Evolutionary conservation across 257 asterid genomes (phyloP).

Genomic region (Solanum pinnatisectum): DNA sequence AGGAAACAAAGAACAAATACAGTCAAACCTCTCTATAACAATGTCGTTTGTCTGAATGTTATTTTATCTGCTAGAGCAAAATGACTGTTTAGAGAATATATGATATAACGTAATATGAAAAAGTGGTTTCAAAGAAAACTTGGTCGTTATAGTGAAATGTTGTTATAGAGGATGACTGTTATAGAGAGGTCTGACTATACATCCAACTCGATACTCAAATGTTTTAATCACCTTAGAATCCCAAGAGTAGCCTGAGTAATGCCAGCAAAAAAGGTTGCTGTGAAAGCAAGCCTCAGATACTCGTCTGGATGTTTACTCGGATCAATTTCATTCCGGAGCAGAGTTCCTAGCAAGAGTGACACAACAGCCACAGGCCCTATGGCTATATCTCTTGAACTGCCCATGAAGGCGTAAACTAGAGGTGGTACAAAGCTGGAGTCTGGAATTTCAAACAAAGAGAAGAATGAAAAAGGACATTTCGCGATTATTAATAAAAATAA

Average conservation of each 20-base stretch:
- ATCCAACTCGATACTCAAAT: not conserved
- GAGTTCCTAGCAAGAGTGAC: conserved; percentile 62
- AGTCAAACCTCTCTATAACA: not conserved
- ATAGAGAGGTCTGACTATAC: not conserved
- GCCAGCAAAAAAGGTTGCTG: conserved; percentile 86
- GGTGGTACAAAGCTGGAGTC: conserved; percentile 91
- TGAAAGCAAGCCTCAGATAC: conserved; percentile 65
- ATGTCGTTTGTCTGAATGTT: not conserved
- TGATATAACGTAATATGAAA: not conserved
- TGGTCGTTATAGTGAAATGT: not conserved
- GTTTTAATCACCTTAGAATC: conserved; percentile 40
- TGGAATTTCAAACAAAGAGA: conserved; percentile 5
- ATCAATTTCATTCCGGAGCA: conserved; percentile 50
- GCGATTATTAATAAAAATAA: not conserved
- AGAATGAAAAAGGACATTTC: not conserved
- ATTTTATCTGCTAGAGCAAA: not conserved
- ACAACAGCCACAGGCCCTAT: conserved; percentile 92
- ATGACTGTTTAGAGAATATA: not conserved
- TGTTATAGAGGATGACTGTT: not conserved
- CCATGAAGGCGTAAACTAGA: conserved; percentile 69
- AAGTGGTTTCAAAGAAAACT: not conserved
- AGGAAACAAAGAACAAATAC: not conserved
- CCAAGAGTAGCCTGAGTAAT: conserved; percentile 75
- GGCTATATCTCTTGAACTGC: conserved; percentile 87
- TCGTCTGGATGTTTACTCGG: conserved; percentile 30